Evolutionary conservation across 495 filamentous ascomycete genomes (phyloP).

Genomic region (Annulohypoxylon maeteangense): DNA sequence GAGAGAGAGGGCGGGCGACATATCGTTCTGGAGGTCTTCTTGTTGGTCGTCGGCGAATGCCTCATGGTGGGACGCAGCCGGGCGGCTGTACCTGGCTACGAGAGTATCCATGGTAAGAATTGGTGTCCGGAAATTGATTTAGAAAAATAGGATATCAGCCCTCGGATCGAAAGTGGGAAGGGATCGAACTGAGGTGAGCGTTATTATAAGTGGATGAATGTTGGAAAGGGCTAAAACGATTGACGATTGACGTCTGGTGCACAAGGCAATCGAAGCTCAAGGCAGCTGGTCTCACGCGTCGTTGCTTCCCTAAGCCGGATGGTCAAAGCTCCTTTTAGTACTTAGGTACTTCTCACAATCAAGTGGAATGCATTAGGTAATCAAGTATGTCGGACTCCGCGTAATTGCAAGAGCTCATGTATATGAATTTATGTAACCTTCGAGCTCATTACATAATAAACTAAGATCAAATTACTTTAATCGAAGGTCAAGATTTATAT

Average conservation of each 20-base stretch:
- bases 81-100: slow-evolving; percentile 86
- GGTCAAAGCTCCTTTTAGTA: slow-evolving; percentile 33
- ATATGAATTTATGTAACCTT: background rate
- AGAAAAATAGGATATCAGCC: background rate
- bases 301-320: slow-evolving; percentile 15
- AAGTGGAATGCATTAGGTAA: background rate
- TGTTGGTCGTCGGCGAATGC: slow-evolving; percentile 70
- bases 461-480: background rate
- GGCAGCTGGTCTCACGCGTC: slow-evolving; percentile 50
- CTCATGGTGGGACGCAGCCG: slow-evolving; percentile 73
- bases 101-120: slow-evolving; percentile 82
- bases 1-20: slow-evolving; percentile 76
- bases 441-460: background rate
- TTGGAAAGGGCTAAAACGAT: slow-evolving; percentile 21
- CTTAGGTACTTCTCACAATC: slow-evolving; percentile 17
- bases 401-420: background rate
- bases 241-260: slow-evolving; percentile 37
- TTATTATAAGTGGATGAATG: slow-evolving; percentile 8
- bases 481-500: background rate
- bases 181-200: slow-evolving; percentile 8
- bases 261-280: slow-evolving; percentile 40
- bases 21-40: slow-evolving; percentile 75
- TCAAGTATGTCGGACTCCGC: background rate
- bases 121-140: background rate
- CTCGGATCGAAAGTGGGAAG: background rate